Percentiles rank a stretch among this genome's conserved stretches.
phyloP scores from a whole-genome alignment of 2,329 filamentous ascomycete species.

The Aspergillus alliaceus region DNA sequence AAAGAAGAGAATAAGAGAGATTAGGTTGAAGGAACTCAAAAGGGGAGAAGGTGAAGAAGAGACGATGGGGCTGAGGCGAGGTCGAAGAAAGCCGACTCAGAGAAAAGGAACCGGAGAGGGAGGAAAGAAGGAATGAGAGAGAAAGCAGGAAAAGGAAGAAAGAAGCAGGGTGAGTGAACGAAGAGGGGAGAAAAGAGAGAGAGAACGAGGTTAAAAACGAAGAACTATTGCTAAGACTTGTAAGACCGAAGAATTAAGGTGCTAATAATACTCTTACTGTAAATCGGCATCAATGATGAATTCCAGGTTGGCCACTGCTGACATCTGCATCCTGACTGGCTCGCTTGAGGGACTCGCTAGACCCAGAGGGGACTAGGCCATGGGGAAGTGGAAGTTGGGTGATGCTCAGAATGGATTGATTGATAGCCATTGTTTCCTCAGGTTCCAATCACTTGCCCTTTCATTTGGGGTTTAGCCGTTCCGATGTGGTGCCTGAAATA shows the following conservation, averaged over 20 bases:
- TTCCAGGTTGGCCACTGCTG: not conserved
- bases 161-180: conserved; percentile 1
- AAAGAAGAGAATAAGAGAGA: conserved; percentile 6
- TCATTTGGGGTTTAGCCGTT: not conserved
- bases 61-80: conserved; percentile 18
- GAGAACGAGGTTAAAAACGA: not conserved
- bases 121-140: conserved; percentile 12
- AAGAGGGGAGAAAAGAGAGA: not conserved
- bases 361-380: not conserved
- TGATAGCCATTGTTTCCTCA: conserved; percentile 3
- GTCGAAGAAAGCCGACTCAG: conserved; percentile 16
- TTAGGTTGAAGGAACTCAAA: conserved; percentile 2
- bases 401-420: not conserved
- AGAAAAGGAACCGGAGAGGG: conserved; percentile 22
- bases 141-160: conserved; percentile 11
- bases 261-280: conserved; percentile 1
- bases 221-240: not conserved
- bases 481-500: not conserved
- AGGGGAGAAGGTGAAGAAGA: conserved; percentile 29
- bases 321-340: conserved; percentile 9
- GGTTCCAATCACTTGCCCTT: too few species aligned
- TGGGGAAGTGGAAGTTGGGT: not conserved
- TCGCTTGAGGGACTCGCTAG: conserved; percentile 10
- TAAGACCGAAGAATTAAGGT: not conserved
- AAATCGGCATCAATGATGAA: not conserved